These are phyloP conservation scores for Xylaria longipes DNA, from an alignment of 495 filamentous ascomycete genomes.

Conservation along the genomic window DNA sequence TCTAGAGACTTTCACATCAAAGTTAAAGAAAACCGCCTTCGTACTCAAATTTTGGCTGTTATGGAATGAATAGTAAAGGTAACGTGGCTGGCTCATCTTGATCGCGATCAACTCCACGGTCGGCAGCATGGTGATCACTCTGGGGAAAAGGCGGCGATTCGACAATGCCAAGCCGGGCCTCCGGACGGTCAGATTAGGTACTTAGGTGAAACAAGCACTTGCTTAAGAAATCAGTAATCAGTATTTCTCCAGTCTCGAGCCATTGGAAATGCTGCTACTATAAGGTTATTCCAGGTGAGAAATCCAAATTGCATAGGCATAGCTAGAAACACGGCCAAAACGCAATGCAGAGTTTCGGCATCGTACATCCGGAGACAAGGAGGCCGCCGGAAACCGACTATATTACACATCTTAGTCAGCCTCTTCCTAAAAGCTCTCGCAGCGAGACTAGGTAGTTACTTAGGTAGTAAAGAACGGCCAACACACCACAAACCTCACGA, in stretches of 20 bases:
- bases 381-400: conserved; percentile 15
- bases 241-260: not conserved
- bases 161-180: conserved; percentile 10
- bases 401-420: conserved; percentile 6
- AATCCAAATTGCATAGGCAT: not conserved
- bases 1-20: not conserved
- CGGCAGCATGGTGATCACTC: too few species aligned
- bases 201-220: not conserved
- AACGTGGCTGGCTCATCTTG: too few species aligned
- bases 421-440: not conserved
- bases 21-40: not conserved
- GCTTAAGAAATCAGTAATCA: not conserved
- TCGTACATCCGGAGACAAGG: not conserved
- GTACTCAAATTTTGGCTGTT: not conserved
- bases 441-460: too few species aligned
- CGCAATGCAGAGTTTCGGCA: not conserved
- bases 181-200: not conserved
- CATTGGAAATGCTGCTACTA: not conserved
- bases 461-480: not conserved
- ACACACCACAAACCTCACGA: not conserved
- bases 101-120: not conserved
- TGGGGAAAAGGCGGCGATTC: not conserved
- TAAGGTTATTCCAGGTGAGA: not conserved
- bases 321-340: not conserved
- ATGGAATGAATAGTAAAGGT: not conserved